A percentile compares a stretch with the other conserved stretches of the same genome.
These are phyloP conservation scores for Rhizophora apiculata DNA, from an alignment of 345 rosid species.

Conservation along the genomic window DNA sequence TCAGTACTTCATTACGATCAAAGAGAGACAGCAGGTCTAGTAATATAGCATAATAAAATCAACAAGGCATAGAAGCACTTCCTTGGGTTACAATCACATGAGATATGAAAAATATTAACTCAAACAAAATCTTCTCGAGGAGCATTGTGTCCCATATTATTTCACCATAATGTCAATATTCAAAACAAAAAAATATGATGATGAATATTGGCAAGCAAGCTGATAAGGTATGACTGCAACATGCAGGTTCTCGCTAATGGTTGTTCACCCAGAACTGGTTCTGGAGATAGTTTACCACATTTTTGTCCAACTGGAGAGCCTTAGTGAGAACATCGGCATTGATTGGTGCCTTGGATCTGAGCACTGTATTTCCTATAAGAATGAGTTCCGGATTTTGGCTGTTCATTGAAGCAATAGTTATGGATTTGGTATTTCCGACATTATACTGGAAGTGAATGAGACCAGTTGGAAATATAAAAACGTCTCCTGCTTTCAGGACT, in stretches of 20 bases:
- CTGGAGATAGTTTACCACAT: not conserved
- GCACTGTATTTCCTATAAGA: not conserved
- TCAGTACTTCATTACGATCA: no score
- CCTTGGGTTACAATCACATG: no score
- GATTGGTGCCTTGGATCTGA: constrained; percentile 5
- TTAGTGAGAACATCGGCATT: constrained; percentile 9
- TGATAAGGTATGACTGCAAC: not conserved
- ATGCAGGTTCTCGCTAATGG: not conserved
- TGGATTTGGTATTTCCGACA: not conserved
- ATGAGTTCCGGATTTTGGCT: constrained; percentile 19
- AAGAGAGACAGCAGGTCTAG: no score
- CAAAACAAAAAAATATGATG: no score
- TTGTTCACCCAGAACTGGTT: not conserved
- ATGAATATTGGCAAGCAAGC: no score
- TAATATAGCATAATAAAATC: no score
- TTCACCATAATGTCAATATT: no score
- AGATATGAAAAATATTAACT: no score
- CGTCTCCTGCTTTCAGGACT: constrained; percentile 4
- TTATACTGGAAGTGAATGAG: no score
- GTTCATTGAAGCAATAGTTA: constrained; percentile 12
- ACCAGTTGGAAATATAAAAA: not conserved
- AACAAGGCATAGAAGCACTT: no score
- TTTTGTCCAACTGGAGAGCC: constrained; percentile 13
- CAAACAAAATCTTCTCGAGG: no score
- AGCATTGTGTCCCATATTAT: no score